These are phyloP conservation scores for Podospora bellae-mahoneyi DNA, from an alignment of 495 filamentous ascomycete species.

Conservation along the genomic window DNA sequence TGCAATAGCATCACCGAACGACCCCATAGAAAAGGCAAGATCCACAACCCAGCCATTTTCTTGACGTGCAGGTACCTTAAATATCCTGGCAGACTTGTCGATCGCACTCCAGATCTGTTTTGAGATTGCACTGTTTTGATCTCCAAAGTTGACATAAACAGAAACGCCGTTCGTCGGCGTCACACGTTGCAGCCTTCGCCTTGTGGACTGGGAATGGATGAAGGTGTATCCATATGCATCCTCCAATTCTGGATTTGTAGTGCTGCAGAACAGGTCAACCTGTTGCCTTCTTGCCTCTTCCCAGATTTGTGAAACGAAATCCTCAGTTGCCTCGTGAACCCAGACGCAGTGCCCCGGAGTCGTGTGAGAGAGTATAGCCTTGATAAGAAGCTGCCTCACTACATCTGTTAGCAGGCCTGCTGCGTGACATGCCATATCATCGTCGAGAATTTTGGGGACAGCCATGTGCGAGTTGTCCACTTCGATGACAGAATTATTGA, in stretches of 20 bases:
- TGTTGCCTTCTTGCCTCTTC: not conserved
- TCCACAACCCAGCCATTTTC: not conserved
- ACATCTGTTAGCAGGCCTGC: not conserved
- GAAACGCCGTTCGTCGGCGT: not conserved
- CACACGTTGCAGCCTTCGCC: not conserved
- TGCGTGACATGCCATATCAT: not conserved
- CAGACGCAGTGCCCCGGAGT: not conserved
- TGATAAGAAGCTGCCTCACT: not conserved
- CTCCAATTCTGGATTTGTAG: not conserved
- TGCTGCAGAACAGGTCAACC: not conserved
- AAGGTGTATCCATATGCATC: not conserved
- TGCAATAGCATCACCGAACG: not conserved
- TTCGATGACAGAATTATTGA: not conserved
- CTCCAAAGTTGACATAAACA: not conserved
- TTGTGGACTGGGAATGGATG: not conserved
- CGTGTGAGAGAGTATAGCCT: not conserved
- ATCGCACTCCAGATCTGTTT: not conserved
- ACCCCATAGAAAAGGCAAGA: not conserved
- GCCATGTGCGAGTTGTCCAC: not conserved
- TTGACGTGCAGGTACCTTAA: not conserved
- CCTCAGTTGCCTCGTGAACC: not conserved
- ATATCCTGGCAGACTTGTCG: not conserved
- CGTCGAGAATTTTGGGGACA: not conserved
- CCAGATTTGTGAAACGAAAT: not conserved
- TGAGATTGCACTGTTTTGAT: not conserved